Evolutionary conservation across 495 filamentous ascomycete genomes (phyloP), one percentile per base, ranked within the genome.

Genomic region (Hyaloscypha hepaticicola): DNA sequence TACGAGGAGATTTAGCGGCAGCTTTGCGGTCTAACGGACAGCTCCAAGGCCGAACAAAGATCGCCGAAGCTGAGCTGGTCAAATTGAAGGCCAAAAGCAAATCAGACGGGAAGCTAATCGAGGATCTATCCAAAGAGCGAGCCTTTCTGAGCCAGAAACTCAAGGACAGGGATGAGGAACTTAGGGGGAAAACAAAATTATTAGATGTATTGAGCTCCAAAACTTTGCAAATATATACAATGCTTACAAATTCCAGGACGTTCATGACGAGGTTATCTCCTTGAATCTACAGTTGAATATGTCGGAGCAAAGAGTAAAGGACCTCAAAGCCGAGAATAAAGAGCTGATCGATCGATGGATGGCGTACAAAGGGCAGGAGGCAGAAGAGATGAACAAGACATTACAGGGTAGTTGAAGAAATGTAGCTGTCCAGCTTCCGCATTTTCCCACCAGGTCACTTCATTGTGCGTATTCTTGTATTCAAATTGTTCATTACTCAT

Each of bases 281-380:
- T 76, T 96, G 53, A 92, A 91, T 64, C 83, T 97, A 66, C 89
- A 97, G 75, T 82, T 97, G 3, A 92, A 96, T 70, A 86, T 96
- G 81, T 85, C 88, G 9, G 90, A 94, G 71, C 83, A 92, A 72
- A 83, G 82, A 69, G 80, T 79, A 5, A 81, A 83, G 66, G 87
- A 85, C 70, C 77, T 96, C 61, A 78, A 86, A 72, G 80, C 79
- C n/a, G 94, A 98, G 72, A 97, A 98, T 70, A 83, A 91, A 70
- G 90, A 97, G 53, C 79, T 97, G 38, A 85, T 97, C 58, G 88
- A 93, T 70, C 83, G 94, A 52, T 97, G 90, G 91, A 95, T 98
- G 91, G 84, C 83, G 65, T 82, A 90, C 64, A 92, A 93, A 81
- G 88, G 86, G 6, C 80, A 86, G 74, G 93, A 97, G 78, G 94